Evolutionary conservation across 108 stramenopile genomes (phyloP).

Genomic region (Cyclotella cryptica): DNA sequence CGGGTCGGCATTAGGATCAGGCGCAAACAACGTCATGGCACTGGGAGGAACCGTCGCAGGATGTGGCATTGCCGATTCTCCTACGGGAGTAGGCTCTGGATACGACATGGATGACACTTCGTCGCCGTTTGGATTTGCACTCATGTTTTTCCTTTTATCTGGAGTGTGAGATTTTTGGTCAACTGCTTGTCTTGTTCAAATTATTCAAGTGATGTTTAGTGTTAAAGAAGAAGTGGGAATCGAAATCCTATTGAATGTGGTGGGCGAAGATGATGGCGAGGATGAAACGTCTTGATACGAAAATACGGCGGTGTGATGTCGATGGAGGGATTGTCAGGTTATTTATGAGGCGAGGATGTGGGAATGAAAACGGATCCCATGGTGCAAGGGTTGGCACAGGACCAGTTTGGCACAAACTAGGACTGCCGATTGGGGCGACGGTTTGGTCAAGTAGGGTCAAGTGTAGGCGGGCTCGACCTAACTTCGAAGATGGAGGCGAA

Average conservation of each 20-base stretch:
- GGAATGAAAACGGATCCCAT: constrained; percentile 2
- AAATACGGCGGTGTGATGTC: background rate
- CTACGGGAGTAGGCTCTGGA: background rate
- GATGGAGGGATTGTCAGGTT: background rate
- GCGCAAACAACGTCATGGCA: constrained; percentile 54
- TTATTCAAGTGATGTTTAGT: no score
- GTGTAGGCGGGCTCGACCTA: no score
- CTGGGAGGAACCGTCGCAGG: constrained; percentile 22
- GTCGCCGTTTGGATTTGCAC: background rate
- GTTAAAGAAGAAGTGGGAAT: no score
- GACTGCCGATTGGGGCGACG: no score
- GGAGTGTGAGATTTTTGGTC: no score
- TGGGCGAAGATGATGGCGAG: no score
- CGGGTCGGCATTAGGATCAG: constrained; percentile 42
- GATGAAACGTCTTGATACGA: background rate
- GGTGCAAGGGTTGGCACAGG: background rate
- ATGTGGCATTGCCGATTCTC: background rate
- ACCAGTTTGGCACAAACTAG: no score
- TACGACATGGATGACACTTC: background rate
- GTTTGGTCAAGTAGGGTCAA: no score
- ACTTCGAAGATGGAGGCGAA: no score
- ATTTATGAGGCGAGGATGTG: background rate
- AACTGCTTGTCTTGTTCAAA: no score
- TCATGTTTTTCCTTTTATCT: background rate
- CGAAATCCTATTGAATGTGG: no score